These are phyloP conservation scores for Cladosporium sp. DNA, from an alignment of 2,329 filamentous ascomycete genomes.

Conservation along the genomic window DNA sequence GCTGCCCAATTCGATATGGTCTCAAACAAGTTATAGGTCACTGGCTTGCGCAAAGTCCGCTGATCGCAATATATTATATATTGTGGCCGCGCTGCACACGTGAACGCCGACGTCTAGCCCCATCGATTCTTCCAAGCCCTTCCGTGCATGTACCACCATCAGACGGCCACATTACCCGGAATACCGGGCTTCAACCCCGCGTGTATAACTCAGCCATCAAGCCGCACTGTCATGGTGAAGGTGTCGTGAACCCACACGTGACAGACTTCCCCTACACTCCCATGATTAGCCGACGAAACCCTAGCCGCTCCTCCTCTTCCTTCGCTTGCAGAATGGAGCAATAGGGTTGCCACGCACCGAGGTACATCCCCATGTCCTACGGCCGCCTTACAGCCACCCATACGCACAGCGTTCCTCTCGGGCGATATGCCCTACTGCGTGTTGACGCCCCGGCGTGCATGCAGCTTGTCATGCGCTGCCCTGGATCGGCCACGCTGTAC, in stretches of 20 bases:
- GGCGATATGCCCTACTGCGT: neutral
- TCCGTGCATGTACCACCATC: conserved; percentile 7
- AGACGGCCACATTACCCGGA: conserved; percentile 4
- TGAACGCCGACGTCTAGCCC: conserved; percentile 3
- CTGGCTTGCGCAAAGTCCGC: neutral
- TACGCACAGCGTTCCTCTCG: neutral
- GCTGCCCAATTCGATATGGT: neutral
- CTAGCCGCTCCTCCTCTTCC: conserved; percentile 1
- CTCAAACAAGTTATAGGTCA: neutral
- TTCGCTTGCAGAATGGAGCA: conserved; percentile 5
- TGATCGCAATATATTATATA: conserved; percentile 8
- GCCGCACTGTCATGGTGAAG: neutral
- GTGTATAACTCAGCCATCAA: neutral
- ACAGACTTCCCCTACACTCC: neutral
- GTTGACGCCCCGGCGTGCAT: neutral
- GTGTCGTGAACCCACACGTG: neutral
- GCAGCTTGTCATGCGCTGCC: conserved; percentile 1
- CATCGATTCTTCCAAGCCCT: neutral
- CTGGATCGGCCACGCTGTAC: neutral
- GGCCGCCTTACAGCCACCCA: neutral
- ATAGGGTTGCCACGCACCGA: conserved; percentile 1
- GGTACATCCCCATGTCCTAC: neutral
- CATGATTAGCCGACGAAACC: neutral
- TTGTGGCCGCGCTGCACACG: conserved; percentile 4
- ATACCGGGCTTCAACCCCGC: neutral